Conservation (phyloP, 805 yeast genomes). For the Deakozyma indianensis region DNA sequence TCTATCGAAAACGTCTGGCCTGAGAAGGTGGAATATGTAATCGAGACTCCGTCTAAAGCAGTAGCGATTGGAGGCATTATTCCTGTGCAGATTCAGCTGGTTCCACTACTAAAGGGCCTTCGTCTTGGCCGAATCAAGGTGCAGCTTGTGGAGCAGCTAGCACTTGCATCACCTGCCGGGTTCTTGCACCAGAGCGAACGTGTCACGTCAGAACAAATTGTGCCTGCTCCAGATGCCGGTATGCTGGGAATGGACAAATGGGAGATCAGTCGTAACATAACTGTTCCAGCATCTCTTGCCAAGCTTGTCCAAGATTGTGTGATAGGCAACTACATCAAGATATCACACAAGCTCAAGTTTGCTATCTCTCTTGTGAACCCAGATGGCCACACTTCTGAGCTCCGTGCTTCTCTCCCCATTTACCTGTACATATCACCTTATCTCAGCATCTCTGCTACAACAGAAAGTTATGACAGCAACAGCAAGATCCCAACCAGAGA, state of each 20-base stretch:
- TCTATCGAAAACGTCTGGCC: slow-evolving; percentile 97
- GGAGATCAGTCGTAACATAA: slow-evolving; percentile 51
- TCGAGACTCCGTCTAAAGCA: slow-evolving; percentile 77
- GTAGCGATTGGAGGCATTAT: slow-evolving; percentile 76
- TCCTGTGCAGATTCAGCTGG: slow-evolving; percentile 54
- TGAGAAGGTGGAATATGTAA: slow-evolving; percentile 74
- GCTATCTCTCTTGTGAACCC: slow-evolving; percentile 67
- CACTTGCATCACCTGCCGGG: slow-evolving; percentile 39
- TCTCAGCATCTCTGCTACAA: slow-evolving; percentile 52
- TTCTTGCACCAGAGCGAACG: slow-evolving; percentile 51
- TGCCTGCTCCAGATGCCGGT: slow-evolving; percentile 30
- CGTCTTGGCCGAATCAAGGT: slow-evolving; percentile 60
- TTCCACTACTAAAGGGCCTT: slow-evolving; percentile 73
- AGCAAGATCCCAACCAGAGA: slow-evolving; percentile 36
- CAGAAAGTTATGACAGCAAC: slow-evolving; percentile 10
- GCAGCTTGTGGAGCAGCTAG: slow-evolving; percentile 51
- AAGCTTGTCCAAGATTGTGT: slow-evolving; percentile 81
- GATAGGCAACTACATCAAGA: slow-evolving; percentile 52
- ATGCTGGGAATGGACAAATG: slow-evolving; percentile 39
- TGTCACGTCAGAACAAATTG: slow-evolving; percentile 35
- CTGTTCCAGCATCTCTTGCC: slow-evolving; percentile 58
- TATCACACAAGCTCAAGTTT: slow-evolving; percentile 79
- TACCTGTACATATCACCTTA: slow-evolving; percentile 68
- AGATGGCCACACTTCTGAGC: slow-evolving; percentile 85
- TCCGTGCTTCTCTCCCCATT: slow-evolving; percentile 81